phyloP scores from a whole-genome alignment of 768 basidiomycete genomes.

The Serendipita sp. region DNA sequence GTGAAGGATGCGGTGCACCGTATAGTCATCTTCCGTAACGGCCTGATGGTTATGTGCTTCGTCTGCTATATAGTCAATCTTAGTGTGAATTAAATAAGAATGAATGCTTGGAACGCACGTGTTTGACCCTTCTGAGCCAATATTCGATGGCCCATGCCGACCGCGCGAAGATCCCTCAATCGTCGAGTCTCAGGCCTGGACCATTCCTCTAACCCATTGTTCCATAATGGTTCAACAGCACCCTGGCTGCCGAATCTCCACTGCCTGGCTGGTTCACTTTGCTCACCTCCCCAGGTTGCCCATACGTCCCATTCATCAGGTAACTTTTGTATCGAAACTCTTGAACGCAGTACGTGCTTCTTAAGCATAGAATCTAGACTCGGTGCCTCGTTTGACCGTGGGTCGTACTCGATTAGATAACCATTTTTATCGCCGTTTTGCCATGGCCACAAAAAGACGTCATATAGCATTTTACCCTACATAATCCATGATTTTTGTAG shows the following conservation, averaged over 20 bases:
- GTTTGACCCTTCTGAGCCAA: conserved; percentile 51
- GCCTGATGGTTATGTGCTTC: conserved; percentile 43
- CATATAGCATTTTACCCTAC: conserved; percentile 80
- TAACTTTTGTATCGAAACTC: conserved; percentile 67
- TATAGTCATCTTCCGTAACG: conserved; percentile 40
- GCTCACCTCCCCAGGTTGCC: conserved; percentile 55
- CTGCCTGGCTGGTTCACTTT: conserved; percentile 27
- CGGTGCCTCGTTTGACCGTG: conserved; percentile 39
- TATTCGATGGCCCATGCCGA: conserved; percentile 63
- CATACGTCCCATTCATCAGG: conserved; percentile 67
- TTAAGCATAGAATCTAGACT: conserved; percentile 59
- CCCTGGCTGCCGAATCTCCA: conserved; percentile 56
- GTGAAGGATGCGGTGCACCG: conserved; percentile 58
- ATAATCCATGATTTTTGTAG: conserved; percentile 3
- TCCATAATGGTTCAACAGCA: conserved; percentile 64
- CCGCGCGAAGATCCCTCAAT: conserved; percentile 49
- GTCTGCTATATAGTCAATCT: conserved; percentile 14
- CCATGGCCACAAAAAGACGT: conserved; percentile 67
- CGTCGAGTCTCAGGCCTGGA: conserved; percentile 25
- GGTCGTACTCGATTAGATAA: conserved; percentile 61
- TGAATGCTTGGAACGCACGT: conserved; percentile 37
- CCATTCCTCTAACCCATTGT: conserved; percentile 44
- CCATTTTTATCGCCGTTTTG: conserved; percentile 27
- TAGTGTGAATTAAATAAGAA: conserved; percentile 5
- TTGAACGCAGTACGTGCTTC: conserved; percentile 73